Base-by-base conservation (phyloP, 345 rosid genomes). In the Sonneratia caseolaris region DNA sequence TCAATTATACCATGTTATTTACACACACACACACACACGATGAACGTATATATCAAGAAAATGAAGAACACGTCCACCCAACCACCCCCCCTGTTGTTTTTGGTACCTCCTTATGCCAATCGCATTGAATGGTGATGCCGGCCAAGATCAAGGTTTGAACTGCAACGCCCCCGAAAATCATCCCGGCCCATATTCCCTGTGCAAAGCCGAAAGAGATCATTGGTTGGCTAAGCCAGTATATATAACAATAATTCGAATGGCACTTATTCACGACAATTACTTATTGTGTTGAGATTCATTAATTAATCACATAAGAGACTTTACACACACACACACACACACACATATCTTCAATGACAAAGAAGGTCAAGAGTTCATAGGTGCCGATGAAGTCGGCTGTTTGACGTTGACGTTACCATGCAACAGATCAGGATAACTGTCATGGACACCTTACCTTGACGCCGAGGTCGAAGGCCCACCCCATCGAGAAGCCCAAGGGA, bases 401-500 rank as follows among this genome's bases (percentile, higher is more conserved):
- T 27, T 27, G 32, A 27, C 32, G 32, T 27, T 27, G 32, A 27
- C 32, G 32, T 27, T 27, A 27, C 32, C 32, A 27, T 27, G 32
- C 32, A 27, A 27, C 32, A 27, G 32, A 27, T 27, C 32, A 27
- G 32, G 32, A 27, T 27, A 27, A 27, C 32, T 27, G 32, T 27
- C 32, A 27, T 21, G 5, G 32, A 3, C 45, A 70, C 32, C 76
- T 1, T 85, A 91, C 98, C 97, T 85, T 79, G n/a, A 92, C 99
- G 3, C 97, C 97, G 4, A 76, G 75, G 37, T 92, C 18, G 35
- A 95, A 89, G 70, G 14, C 80, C 99, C 99, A 95, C 12, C 99
- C 99, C 97, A 95, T 95, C 19, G 86, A 11, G 69, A 87, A 79
- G 49, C 99, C 97, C 45, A 92, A 77, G 0, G 99, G 99, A 64